These are phyloP conservation scores for Tieghemostelium lacteum DNA, from an alignment of 78 protist genomes.

Conservation along the genomic window DNA sequence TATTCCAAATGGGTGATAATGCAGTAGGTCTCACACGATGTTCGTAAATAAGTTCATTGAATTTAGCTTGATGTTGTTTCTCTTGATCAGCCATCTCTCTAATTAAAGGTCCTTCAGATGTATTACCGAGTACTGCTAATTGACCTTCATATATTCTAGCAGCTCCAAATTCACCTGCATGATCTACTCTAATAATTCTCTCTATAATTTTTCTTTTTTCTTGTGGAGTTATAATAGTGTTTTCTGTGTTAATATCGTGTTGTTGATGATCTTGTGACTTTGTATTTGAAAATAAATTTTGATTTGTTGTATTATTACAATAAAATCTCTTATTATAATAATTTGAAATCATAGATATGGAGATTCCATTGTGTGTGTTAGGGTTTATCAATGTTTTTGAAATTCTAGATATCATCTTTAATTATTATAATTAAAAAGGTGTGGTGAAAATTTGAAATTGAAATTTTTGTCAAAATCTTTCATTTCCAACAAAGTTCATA, in stretches of 20 bases:
- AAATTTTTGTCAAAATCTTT: no score
- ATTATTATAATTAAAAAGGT: no score
- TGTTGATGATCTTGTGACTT: no score
- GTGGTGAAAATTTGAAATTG: no score
- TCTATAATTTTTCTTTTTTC: constrained; percentile 58
- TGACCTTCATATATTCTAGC: constrained; percentile 87
- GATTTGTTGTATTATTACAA: no score
- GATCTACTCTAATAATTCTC: constrained; percentile 86
- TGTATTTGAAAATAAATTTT: no score
- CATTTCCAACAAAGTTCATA: no score
- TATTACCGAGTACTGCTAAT: constrained; percentile 71
- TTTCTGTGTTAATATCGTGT: neutral
- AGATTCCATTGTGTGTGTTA: no score
- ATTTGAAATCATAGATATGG: no score
- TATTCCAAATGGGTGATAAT: constrained; percentile 87
- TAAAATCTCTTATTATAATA: no score
- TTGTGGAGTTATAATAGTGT: neutral
- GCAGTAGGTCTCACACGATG: constrained; percentile 86
- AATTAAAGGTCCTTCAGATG: constrained; percentile 72
- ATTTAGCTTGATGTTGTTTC: constrained; percentile 80
- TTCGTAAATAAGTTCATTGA: constrained; percentile 76
- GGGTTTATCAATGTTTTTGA: no score
- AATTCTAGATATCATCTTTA: no score
- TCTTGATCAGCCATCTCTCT: constrained; percentile 88
- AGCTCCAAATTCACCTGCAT: constrained; percentile 92